phyloP scores from a whole-genome alignment of 805 yeast species.

The Candida incommunis region DNA sequence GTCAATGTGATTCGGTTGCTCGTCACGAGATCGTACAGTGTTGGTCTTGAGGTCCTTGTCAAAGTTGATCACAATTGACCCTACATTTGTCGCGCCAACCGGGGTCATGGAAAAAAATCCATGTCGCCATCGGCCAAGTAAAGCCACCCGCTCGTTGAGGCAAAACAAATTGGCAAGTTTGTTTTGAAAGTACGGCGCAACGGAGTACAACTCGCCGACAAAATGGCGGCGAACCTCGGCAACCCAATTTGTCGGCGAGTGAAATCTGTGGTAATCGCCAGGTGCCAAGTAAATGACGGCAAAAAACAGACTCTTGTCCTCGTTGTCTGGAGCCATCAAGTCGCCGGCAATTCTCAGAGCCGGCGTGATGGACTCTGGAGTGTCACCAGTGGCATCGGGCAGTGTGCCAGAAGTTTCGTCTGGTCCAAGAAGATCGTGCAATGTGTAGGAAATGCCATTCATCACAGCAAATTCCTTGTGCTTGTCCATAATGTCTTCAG shows the following conservation, averaged over 20 bases:
- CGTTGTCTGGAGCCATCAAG: constrained; percentile 1
- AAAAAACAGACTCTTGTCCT: constrained; percentile 48
- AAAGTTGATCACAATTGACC: constrained; percentile 81
- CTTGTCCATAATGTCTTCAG: constrained; percentile 28
- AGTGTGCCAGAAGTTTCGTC: constrained; percentile 22
- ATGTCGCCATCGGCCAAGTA: constrained; percentile 90
- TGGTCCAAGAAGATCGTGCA: constrained; percentile 55
- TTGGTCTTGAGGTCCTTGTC: constrained; percentile 85
- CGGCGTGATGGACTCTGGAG: constrained; percentile 25
- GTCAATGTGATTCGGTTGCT: constrained; percentile 5
- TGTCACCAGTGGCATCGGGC: constrained; percentile 46
- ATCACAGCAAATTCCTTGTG: constrained; percentile 66
- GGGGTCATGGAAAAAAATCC: constrained; percentile 99
- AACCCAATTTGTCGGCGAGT: constrained; percentile 95
- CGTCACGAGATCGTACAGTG: constrained; percentile 31
- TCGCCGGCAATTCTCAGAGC: constrained; percentile 11
- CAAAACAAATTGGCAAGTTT: constrained; percentile 78
- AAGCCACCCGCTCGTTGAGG: constrained; percentile 86
- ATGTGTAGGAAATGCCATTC: constrained; percentile 58
- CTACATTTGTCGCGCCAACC: constrained; percentile 98
- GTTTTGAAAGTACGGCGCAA: constrained; percentile 90
- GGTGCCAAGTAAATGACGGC: constrained; percentile 94
- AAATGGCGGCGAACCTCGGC: constrained; percentile 86
- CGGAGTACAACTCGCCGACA: constrained; percentile 89
- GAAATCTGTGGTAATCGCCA: constrained; percentile 95